phyloP scores from a whole-genome alignment of 148 eudicot species.

The Rhododendron griersonianum region DNA sequence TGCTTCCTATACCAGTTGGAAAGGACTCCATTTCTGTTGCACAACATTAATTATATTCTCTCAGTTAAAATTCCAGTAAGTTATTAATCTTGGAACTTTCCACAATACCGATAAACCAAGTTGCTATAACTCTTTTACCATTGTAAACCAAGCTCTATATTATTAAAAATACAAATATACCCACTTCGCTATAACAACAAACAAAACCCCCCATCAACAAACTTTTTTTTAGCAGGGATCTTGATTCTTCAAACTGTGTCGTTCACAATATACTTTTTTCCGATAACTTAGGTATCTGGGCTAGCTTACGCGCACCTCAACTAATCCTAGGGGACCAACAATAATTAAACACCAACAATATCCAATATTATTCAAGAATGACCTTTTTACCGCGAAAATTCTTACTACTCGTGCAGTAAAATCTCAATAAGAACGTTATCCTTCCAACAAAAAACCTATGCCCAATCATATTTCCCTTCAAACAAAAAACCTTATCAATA shows the following conservation, averaged over 20 bases:
- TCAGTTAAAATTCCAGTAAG: slow-evolving; percentile 34
- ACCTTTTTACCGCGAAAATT: too few species aligned
- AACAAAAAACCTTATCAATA: too few species aligned
- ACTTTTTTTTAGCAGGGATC: not conserved
- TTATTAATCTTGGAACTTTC: slow-evolving; percentile 32
- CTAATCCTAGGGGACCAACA: not conserved
- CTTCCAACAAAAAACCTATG: not conserved
- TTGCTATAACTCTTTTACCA: not conserved
- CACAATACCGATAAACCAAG: slow-evolving; percentile 1
- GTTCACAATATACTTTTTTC: not conserved
- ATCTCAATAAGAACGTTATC: not conserved
- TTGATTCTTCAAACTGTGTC: not conserved
- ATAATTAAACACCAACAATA: not conserved
- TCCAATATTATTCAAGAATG: not conserved
- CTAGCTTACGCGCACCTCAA: not conserved
- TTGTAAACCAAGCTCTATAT: not conserved
- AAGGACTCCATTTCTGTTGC: slow-evolving; percentile 88
- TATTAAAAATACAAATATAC: not conserved
- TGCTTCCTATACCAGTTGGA: slow-evolving; percentile 97
- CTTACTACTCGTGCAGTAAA: not conserved
- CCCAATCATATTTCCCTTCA: not conserved
- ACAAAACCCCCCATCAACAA: not conserved
- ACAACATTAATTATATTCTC: slow-evolving; percentile 59
- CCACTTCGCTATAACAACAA: not conserved
- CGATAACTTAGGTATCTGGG: not conserved